A percentile compares a stretch with the other conserved stretches of the same genome.
phyloP scores from a whole-genome alignment of 345 rosid species.

The Sonneratia caseolaris region DNA sequence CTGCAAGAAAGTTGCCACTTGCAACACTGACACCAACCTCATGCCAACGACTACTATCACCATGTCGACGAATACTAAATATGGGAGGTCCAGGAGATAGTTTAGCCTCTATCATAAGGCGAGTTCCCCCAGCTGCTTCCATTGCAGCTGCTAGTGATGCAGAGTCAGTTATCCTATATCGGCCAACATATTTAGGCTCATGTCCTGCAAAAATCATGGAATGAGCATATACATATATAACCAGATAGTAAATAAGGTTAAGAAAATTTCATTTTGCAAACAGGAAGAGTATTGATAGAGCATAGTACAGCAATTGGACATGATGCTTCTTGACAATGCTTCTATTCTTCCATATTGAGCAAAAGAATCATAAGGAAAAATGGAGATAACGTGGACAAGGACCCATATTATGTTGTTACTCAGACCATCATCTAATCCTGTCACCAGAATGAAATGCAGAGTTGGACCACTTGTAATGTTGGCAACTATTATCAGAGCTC shows the following conservation, averaged over 20 bases:
- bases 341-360: not conserved
- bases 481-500: not conserved
- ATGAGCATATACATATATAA: not conserved
- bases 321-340: not conserved
- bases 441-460: not conserved
- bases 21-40: constrained; percentile 92
- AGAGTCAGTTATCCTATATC: constrained; percentile 71
- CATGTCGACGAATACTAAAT: constrained; percentile 75
- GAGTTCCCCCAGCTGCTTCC: constrained; percentile 93
- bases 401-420: not conserved
- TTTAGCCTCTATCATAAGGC: constrained; percentile 83
- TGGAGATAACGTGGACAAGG: not conserved
- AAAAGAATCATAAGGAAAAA: not conserved
- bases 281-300: not conserved
- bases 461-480: not conserved
- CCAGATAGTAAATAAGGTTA: not conserved
- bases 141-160: constrained; percentile 79
- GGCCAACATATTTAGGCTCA: constrained; percentile 58
- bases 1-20: constrained; percentile 95
- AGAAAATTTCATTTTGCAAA: not conserved
- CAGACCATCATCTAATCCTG: not conserved
- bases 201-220: constrained; percentile 35
- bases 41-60: constrained; percentile 79
- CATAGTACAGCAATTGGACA: not conserved
- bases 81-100: constrained; percentile 95